phyloP scores from a whole-genome alignment of 768 basidiomycete species.

The Cubamyces lactineus region DNA sequence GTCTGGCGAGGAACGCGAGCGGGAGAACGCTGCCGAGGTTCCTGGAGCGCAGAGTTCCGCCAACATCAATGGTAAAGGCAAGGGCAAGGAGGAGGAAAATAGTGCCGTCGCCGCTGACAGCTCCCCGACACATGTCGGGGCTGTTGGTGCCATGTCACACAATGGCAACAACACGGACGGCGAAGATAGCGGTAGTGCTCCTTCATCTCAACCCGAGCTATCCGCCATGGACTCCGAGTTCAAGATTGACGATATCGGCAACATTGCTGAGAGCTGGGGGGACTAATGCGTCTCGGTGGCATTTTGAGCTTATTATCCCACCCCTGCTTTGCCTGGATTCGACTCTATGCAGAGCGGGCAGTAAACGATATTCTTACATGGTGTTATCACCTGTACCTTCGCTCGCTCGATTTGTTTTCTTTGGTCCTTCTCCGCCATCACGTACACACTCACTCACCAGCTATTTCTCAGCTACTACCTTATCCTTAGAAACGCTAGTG shows the following conservation, averaged over 20 bases:
- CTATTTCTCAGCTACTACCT: background rate
- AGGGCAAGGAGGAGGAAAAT: background rate
- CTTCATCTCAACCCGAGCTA: constrained; percentile 2
- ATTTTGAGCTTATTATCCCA: too few species aligned
- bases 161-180: background rate
- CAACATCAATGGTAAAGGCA: background rate
- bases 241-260: constrained; percentile 37
- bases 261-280: constrained; percentile 38
- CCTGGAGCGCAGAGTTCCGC: background rate
- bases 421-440: too few species aligned
- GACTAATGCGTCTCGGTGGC: constrained; percentile 23
- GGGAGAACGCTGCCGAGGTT: constrained; percentile 12
- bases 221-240: constrained; percentile 23
- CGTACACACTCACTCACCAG: too few species aligned
- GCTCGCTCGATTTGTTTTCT: too few species aligned
- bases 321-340: too few species aligned
- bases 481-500: background rate
- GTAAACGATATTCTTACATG: too few species aligned
- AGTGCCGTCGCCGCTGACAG: background rate
- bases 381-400: too few species aligned
- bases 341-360: too few species aligned
- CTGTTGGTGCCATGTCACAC: background rate
- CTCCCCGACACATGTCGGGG: background rate
- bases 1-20: constrained; percentile 18
- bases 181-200: background rate